Evolutionary conservation across 2,329 filamentous ascomycete genomes (phyloP).

Genomic region (Alternaria dauci): DNA sequence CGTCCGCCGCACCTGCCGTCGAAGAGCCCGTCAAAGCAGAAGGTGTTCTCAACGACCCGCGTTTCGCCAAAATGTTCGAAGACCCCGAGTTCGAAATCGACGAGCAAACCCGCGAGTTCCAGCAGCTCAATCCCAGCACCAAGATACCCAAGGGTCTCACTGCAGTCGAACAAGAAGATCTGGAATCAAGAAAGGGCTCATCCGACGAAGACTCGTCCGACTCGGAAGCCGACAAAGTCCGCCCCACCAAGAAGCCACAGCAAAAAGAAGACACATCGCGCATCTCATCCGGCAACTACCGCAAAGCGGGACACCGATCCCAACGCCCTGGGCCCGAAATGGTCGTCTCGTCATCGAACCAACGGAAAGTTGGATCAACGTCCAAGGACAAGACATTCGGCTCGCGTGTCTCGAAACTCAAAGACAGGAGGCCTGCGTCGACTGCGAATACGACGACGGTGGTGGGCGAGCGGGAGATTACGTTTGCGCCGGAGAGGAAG

Average conservation of each 20-base stretch:
- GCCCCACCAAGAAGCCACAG: conserved; percentile 39
- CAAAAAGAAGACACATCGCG: conserved; percentile 52
- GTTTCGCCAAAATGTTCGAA: conserved; percentile 89
- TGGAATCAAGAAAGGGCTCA: conserved; percentile 54
- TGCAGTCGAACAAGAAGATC: conserved; percentile 67
- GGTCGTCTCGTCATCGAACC: conserved; percentile 60
- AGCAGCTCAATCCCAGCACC: conserved; percentile 87
- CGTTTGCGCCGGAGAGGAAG: conserved; percentile 72
- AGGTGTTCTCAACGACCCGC: conserved; percentile 76
- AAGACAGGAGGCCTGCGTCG: conserved; percentile 30
- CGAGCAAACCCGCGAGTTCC: conserved; percentile 87
- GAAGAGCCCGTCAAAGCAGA: conserved; percentile 58
- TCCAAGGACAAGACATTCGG: conserved; percentile 66
- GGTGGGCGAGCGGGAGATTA: conserved; percentile 69
- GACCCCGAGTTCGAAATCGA: conserved; percentile 94
- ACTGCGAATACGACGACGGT: conserved; percentile 39
- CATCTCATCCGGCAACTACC: conserved; percentile 70
- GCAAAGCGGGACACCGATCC: conserved; percentile 62
- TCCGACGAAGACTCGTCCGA: conserved; percentile 46
- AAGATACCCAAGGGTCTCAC: conserved; percentile 63
- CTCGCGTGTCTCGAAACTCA: conserved; percentile 58
- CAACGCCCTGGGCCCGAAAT: conserved; percentile 55
- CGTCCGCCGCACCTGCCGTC: conserved; percentile 28
- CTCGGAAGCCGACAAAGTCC: conserved; percentile 2
- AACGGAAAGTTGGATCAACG: conserved; percentile 42